These are phyloP conservation scores for Apiotrichum siamense DNA, from an alignment of 1,284 basidiomycete species.

Conservation along the genomic window DNA sequence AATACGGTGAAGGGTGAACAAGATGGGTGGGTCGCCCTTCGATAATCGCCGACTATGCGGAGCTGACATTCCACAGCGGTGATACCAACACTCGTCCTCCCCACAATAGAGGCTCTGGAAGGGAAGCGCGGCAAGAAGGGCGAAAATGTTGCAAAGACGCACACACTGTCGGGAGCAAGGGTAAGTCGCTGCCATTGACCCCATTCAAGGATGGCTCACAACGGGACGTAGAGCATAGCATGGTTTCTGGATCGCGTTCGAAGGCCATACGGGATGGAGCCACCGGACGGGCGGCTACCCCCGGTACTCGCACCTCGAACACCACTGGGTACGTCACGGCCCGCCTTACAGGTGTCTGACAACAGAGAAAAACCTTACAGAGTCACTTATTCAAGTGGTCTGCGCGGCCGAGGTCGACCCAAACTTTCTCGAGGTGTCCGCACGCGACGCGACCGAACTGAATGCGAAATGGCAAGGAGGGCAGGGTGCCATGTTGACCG, in stretches of 20 bases:
- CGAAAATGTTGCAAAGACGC: background rate
- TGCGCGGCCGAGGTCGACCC: conserved; percentile 54
- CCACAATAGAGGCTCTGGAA: conserved; percentile 50
- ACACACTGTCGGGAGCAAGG: conserved; percentile 51
- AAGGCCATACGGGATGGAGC: conserved; percentile 49
- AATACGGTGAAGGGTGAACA: background rate
- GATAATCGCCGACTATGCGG: background rate
- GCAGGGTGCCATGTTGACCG: conserved; percentile 50
- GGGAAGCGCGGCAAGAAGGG: background rate
- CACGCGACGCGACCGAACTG: conserved; percentile 42
- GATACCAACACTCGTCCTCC: conserved; percentile 74
- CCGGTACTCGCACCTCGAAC: conserved; percentile 68
- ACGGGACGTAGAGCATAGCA: conserved; percentile 58
- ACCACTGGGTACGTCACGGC: too few relatives aligned
- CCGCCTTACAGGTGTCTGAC: too few relatives aligned
- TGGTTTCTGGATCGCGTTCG: conserved; percentile 77
- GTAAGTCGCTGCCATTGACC: background rate
- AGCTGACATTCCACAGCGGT: background rate
- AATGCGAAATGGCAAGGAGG: conserved; percentile 26
- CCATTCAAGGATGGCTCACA: too few relatives aligned
- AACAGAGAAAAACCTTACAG: background rate
- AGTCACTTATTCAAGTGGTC: conserved; percentile 57
- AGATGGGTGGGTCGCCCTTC: background rate
- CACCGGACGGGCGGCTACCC: conserved; percentile 57
- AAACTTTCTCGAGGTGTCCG: conserved; percentile 49